phyloP scores from a whole-genome alignment of 257 asterid species.

The Handroanthus guayacan region DNA sequence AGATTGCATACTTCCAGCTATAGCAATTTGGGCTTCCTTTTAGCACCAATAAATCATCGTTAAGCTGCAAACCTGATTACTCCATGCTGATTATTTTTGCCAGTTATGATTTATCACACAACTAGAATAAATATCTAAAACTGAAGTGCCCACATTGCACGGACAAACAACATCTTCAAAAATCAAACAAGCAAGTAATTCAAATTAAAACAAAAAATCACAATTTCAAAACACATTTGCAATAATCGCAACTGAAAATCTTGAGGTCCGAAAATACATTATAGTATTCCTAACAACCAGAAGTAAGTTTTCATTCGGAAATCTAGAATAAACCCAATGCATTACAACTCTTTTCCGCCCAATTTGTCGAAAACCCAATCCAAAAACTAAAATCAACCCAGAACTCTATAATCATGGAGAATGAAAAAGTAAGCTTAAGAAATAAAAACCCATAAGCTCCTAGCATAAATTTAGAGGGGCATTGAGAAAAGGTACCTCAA shows the following conservation, averaged over 20 bases:
- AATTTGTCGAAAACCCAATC: conserved; percentile 9
- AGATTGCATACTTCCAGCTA: too few relatives aligned
- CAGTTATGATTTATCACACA: not conserved
- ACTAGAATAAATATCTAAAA: not conserved
- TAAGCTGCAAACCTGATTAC: not conserved
- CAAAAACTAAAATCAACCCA: not conserved
- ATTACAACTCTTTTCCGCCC: conserved; percentile 26
- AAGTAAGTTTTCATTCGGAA: not conserved
- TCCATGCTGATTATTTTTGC: not conserved
- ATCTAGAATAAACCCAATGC: not conserved
- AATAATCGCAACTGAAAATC: not conserved
- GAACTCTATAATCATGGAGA: not conserved
- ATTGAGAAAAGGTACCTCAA: conserved; percentile 37
- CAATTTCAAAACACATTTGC: not conserved
- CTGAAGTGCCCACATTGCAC: not conserved
- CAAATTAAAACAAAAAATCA: not conserved
- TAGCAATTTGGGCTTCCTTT: too few relatives aligned
- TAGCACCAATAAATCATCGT: not conserved
- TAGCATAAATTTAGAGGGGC: not conserved
- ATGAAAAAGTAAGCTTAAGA: not conserved
- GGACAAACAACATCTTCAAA: not conserved
- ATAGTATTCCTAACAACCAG: not conserved
- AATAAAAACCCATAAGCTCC: not conserved
- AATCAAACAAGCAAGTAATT: not conserved
- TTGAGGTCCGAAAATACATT: not conserved